Percentiles rank a stretch among this genome's conserved stretches.
phyloP scores from a whole-genome alignment of 2,329 filamentous ascomycete species.

The Aspergillus jensenii region DNA sequence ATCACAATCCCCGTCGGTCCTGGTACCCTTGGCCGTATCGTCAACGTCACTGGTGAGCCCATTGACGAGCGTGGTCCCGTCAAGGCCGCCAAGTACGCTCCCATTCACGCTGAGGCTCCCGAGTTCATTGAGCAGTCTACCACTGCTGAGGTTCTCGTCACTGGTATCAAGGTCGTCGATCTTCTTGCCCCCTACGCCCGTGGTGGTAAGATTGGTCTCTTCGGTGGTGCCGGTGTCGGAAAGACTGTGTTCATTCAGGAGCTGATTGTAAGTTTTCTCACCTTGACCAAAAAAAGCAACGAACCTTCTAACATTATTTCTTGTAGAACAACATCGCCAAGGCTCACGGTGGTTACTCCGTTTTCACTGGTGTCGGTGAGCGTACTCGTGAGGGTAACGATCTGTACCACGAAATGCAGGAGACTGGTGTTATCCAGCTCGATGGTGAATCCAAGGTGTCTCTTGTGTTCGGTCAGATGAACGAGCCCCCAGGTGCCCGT shows the following conservation, averaged over 20 bases:
- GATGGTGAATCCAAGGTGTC: slow-evolving; percentile 99
- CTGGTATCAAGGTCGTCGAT: slow-evolving; percentile 99
- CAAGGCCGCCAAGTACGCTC: slow-evolving; percentile 81
- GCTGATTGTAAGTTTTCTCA: slow-evolving; percentile 69
- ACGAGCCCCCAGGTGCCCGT: slow-evolving; percentile 99
- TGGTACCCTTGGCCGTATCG: slow-evolving; percentile 95
- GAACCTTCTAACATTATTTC: not conserved
- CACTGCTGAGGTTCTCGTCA: slow-evolving; percentile 91
- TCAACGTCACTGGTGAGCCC: slow-evolving; percentile 99
- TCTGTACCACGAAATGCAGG: slow-evolving; percentile 99
- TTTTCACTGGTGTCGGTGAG: slow-evolving; percentile 99
- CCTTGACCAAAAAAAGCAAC: not conserved
- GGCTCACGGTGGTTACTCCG: slow-evolving; percentile 99
- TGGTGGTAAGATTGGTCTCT: slow-evolving; percentile 99
- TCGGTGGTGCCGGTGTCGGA: slow-evolving; percentile 99
- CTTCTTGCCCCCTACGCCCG: slow-evolving; percentile 97
- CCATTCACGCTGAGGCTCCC: slow-evolving; percentile 94
- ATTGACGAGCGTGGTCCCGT: slow-evolving; percentile 99
- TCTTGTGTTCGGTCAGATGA: slow-evolving; percentile 99
- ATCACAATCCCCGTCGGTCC: slow-evolving; percentile 96
- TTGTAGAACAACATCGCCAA: slow-evolving; percentile 97
- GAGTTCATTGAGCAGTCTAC: slow-evolving; percentile 95
- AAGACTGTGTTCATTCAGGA: slow-evolving; percentile 99
- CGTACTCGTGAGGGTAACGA: slow-evolving; percentile 99
- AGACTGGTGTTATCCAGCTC: slow-evolving; percentile 98